Conservation (phyloP, 2,329 filamentous ascomycete genomes). For the Didymella keratinophila region DNA sequence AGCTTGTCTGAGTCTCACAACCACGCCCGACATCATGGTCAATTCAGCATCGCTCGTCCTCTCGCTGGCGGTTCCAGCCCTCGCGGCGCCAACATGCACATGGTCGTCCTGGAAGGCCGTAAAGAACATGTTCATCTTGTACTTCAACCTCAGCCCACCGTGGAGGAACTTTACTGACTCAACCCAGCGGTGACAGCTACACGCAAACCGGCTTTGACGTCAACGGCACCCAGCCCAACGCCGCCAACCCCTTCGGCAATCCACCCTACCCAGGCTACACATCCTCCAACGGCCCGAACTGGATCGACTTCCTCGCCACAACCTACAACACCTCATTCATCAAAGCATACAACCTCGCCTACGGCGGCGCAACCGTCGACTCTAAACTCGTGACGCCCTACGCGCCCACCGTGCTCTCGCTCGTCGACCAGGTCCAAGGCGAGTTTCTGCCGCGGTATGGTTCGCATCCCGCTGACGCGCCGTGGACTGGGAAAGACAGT, state of each 20-base stretch:
- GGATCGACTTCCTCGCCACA: slow-evolving; percentile 58
- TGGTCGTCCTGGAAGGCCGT: slow-evolving; percentile 47
- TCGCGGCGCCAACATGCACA: slow-evolving; percentile 34
- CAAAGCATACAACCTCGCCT: slow-evolving; percentile 62
- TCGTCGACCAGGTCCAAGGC: slow-evolving; percentile 60
- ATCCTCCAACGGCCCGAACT: slow-evolving; percentile 60
- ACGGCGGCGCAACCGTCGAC: slow-evolving; percentile 56
- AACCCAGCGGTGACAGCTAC: slow-evolving; percentile 64
- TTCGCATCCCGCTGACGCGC: slow-evolving; percentile 38
- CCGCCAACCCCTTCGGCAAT: slow-evolving; percentile 67
- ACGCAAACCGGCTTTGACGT: slow-evolving; percentile 67
- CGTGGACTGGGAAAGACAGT: slow-evolving; percentile 56
- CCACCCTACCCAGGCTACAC: slow-evolving; percentile 59
- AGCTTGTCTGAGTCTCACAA: slow-evolving; percentile 1
- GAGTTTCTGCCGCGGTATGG: slow-evolving; percentile 56
- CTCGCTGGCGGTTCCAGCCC: slow-evolving; percentile 28
- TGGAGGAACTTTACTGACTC: slow-evolving; percentile 7
- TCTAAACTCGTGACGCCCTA: slow-evolving; percentile 58
- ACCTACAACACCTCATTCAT: slow-evolving; percentile 53
- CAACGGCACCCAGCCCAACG: slow-evolving; percentile 59
- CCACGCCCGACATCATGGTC: slow-evolving; percentile 27
- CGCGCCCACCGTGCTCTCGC: slow-evolving; percentile 56
- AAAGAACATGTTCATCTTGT: slow-evolving; percentile 48
- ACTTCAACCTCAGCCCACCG: neutral
- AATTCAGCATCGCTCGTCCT: slow-evolving; percentile 34